Percentiles rank a stretch among this genome's conserved stretches.
phyloP scores from a whole-genome alignment of 2,329 filamentous ascomycete genomes.

The Fusarium concolor region DNA sequence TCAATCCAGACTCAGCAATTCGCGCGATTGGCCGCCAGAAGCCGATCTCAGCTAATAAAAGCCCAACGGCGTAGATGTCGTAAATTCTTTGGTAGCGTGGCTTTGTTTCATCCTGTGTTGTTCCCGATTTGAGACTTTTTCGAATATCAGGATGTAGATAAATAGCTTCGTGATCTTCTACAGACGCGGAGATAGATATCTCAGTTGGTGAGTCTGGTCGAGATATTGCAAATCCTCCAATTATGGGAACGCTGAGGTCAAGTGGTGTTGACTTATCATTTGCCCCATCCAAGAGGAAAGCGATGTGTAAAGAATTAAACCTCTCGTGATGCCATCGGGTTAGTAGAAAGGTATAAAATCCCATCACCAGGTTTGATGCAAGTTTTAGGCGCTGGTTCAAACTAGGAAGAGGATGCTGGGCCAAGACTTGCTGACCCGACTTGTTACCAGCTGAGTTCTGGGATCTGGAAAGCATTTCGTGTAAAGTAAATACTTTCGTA shows the following conservation, averaged over 20 bases:
- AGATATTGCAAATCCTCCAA: not conserved
- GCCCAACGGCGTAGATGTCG: not conserved
- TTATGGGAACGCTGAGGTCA: not conserved
- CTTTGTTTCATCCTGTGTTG: not conserved
- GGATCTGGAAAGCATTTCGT: not conserved
- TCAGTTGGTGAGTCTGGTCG: not conserved
- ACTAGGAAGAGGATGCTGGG: not conserved
- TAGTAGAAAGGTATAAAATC: not conserved
- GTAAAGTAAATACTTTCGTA: not conserved
- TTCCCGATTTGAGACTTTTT: not conserved
- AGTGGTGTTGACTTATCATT: too few species aligned
- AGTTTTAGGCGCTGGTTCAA: not conserved
- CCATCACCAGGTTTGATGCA: not conserved
- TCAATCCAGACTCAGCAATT: not conserved
- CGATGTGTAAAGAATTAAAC: not conserved
- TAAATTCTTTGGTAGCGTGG: not conserved
- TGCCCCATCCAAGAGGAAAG: not conserved
- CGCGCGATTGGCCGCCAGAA: constrained; percentile 1
- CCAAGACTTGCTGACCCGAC: accelerated
- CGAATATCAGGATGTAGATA: not conserved
- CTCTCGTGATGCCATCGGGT: constrained; percentile 9
- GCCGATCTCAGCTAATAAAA: constrained; percentile 2
- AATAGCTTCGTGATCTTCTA: not conserved
- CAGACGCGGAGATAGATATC: not conserved
- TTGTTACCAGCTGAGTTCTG: not conserved